Conservation (phyloP, 257 asterid genomes). For the Leonotis leonurus region DNA sequence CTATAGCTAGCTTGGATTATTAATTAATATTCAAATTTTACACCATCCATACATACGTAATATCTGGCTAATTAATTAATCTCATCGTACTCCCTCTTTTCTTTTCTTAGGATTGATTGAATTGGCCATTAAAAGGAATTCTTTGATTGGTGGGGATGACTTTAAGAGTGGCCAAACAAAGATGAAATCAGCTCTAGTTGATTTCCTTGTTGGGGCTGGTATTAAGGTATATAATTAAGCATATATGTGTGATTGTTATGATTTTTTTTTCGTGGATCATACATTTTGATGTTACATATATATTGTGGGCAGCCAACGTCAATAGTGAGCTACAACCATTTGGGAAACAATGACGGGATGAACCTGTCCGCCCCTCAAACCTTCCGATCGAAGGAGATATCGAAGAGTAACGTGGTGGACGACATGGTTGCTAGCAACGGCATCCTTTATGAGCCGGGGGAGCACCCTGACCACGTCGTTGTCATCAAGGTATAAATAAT, state of each 20-base stretch:
- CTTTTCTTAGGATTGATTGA: slow-evolving; percentile 61
- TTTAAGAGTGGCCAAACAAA: slow-evolving; percentile 98
- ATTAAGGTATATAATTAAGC: slow-evolving; percentile 50
- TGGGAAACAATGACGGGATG: slow-evolving; percentile 98
- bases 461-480: slow-evolving; percentile 97
- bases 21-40: too few relatives aligned
- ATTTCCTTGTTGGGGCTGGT: slow-evolving; percentile 98
- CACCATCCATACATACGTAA: too few relatives aligned
- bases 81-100: too few relatives aligned
- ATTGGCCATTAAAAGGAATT: slow-evolving; percentile 71
- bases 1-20: too few relatives aligned
- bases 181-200: slow-evolving; percentile 95
- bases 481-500: slow-evolving; percentile 96
- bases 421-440: slow-evolving; percentile 99
- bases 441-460: slow-evolving; percentile 90
- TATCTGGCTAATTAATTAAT: too few relatives aligned
- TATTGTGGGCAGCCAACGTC: slow-evolving; percentile 64
- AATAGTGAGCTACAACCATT: slow-evolving; percentile 94
- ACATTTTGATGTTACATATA: neutral
- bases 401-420: slow-evolving; percentile 95
- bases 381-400: slow-evolving; percentile 95
- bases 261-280: neutral
- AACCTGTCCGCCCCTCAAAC: slow-evolving; percentile 96
- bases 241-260: neutral
- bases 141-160: slow-evolving; percentile 93